These are phyloP conservation scores for Sclerotinia borealis DNA, from an alignment of 2,329 filamentous ascomycete species.

Conservation along the genomic window DNA sequence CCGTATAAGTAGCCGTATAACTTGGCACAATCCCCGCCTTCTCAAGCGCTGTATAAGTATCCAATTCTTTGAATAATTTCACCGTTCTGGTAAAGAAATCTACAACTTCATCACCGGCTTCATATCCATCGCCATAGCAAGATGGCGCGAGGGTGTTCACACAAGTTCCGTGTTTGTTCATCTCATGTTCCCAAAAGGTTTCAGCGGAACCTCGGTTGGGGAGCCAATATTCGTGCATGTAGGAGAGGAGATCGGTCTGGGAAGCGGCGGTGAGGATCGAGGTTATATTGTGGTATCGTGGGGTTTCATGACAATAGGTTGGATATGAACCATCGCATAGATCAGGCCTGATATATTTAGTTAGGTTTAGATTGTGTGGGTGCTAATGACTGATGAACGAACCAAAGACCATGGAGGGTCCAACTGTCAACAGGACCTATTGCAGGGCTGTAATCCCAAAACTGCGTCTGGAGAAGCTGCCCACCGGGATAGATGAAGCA, in stretches of 20 bases:
- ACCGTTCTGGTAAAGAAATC: conserved; percentile 64
- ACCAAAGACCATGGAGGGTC: conserved; percentile 66
- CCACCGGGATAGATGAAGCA: conserved; percentile 72
- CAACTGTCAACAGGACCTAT: conserved; percentile 61
- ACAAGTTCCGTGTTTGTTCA: conserved; percentile 68
- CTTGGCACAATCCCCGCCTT: conserved; percentile 49
- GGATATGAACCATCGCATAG: conserved; percentile 67
- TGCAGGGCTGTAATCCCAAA: conserved; percentile 66
- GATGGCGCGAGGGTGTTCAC: conserved; percentile 60
- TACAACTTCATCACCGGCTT: conserved; percentile 55
- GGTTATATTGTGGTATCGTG: conserved; percentile 60
- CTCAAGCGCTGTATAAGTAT: conserved; percentile 35
- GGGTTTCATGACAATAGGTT: conserved; percentile 54
- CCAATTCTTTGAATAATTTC: conserved; percentile 49
- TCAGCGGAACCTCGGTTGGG: conserved; percentile 56
- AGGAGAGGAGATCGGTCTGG: conserved; percentile 50
- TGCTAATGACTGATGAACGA: neutral
- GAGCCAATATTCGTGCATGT: conserved; percentile 60
- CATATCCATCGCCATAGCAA: conserved; percentile 56
- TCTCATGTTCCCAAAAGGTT: conserved; percentile 54
- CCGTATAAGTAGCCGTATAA: conserved; percentile 35
- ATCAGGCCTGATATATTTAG: conserved; percentile 43
- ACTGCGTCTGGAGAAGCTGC: conserved; percentile 67
- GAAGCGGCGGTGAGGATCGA: conserved; percentile 51
- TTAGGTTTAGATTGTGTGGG: conserved; percentile 24